Evolutionary conservation across 257 asterid genomes (phyloP), one percentile per base, ranked within the genome.

Genomic region (Capsicum rhomboideum): DNA sequence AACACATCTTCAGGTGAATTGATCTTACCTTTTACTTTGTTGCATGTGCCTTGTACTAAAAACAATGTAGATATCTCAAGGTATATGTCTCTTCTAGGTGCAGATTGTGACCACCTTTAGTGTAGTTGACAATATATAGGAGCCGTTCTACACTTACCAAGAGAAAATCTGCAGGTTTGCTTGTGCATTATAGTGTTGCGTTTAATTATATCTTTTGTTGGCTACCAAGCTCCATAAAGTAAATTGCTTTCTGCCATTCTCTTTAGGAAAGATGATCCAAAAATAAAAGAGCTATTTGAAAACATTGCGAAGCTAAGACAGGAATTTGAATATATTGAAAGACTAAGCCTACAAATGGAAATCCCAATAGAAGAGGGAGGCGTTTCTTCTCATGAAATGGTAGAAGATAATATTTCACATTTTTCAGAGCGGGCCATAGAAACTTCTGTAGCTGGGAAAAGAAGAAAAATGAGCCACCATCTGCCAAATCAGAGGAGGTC

Each of bases 91-190:
- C 31, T 77, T 84, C 80, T 77, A 23, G 16, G 71, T 80, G 78
- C 92, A 95, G 99, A 97, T 95, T 71, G 90, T 95, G 86, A 90
- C 97, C 77, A 93, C 91, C 61, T 97, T 93, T 92, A 95, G 98
- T 71, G 97, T 93, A 56, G 98, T 92, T 82, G 97, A 95, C 91
- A 91, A 89, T 91, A 95, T 95, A 98, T 93, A 89, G 86, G 93
- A 93, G 90, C 98, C 93, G 86, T 92, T 92, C 87, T 92, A 92
- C 86, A 86, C 94, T 50, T 92, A 90, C 80, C 93, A 85, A 86
- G 95, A 90, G 85, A 92, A 89, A 85, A 66, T 90, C 59, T 86
- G 94, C 90, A 90, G 98, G 99, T 94, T 26, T 61, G 88, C 74
- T 83, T 80, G 55, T 87, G 28, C 61, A 61, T 55, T 23, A 13